Conservation (phyloP, 768 basidiomycete genomes). For the Lactifluus echinatus region DNA sequence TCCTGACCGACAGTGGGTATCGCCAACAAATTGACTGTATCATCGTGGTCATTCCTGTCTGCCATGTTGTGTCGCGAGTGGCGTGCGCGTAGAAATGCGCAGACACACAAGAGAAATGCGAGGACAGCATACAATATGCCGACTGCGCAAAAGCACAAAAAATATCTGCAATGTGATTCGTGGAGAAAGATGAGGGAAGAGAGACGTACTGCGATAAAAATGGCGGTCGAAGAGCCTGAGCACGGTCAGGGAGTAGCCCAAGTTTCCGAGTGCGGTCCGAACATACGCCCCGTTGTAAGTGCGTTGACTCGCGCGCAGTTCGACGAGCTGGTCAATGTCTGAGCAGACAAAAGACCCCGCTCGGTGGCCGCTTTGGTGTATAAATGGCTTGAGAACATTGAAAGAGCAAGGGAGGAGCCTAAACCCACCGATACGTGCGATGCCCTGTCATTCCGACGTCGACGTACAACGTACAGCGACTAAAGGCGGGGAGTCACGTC, state of each 20-base stretch:
- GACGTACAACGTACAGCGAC: too few relatives aligned
- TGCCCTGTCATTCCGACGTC: neutral
- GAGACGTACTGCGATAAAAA: conserved; percentile 60
- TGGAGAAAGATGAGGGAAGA: neutral
- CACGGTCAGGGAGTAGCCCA: conserved; percentile 67
- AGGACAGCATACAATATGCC: conserved; percentile 61
- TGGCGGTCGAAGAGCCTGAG: conserved; percentile 69
- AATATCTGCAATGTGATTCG: neutral
- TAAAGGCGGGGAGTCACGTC: too few relatives aligned
- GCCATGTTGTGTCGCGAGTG: conserved; percentile 72
- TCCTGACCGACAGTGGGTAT: conserved; percentile 55
- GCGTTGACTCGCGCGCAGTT: conserved; percentile 69
- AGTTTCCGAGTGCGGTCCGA: conserved; percentile 62
- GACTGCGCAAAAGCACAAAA: conserved; percentile 24
- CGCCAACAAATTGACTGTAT: conserved; percentile 26
- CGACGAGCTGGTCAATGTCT: conserved; percentile 38
- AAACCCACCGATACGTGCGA: conserved; percentile 9
- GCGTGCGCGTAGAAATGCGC: conserved; percentile 51
- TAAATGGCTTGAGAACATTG: neutral
- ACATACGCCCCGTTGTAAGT: conserved; percentile 81
- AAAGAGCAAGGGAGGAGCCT: neutral
- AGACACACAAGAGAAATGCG: conserved; percentile 48
- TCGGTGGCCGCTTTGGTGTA: conserved; percentile 32
- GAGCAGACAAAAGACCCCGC: conserved; percentile 27
- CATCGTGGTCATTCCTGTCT: conserved; percentile 30